Percentiles rank a stretch among this genome's conserved stretches.
Conservation (phyloP, 257 asterid species). For the Mentha longifolia region DNA sequence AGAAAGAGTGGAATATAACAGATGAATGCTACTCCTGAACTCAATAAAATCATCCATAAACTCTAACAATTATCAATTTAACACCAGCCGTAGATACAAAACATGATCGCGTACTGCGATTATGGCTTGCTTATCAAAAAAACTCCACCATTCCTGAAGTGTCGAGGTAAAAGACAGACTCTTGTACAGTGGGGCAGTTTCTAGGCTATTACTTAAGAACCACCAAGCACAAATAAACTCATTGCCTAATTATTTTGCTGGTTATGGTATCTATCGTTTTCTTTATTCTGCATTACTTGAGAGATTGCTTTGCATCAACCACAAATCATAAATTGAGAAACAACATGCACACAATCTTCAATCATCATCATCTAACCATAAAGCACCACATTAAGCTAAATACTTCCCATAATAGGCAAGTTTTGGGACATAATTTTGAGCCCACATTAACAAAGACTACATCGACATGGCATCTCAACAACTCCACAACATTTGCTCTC, state of each 20-base stretch:
- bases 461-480: background rate
- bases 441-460: background rate
- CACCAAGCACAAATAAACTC: no score
- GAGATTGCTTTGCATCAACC: background rate
- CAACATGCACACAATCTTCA: background rate
- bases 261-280: background rate
- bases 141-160: background rate
- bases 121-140: background rate
- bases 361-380: background rate
- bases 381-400: background rate
- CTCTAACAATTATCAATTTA: background rate
- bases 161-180: background rate
- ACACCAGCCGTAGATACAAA: background rate
- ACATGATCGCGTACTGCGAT: background rate
- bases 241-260: no score
- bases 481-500: background rate
- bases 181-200: background rate
- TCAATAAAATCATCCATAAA: background rate
- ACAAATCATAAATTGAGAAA: background rate
- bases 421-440: background rate
- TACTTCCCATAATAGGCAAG: background rate
- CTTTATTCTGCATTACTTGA: background rate
- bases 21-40: background rate
- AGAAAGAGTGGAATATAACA: background rate
- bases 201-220: no score